Base-by-base conservation (phyloP, 2,329 filamentous ascomycete genomes). In the Paraphaeosphaeria sporulosa region DNA sequence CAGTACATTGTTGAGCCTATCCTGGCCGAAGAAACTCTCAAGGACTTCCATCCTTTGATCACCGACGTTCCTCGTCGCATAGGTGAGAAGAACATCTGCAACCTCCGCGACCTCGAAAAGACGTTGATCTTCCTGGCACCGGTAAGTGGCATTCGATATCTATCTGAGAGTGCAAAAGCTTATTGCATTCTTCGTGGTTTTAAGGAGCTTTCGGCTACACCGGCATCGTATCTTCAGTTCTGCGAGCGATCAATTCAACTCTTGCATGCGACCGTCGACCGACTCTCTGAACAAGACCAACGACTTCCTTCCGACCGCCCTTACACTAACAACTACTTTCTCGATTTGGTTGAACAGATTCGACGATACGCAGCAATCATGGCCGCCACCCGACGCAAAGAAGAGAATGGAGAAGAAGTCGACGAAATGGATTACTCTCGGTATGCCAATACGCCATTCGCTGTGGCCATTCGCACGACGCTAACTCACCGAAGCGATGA, bases 311-410 rank as follows among this genome's bases (percentile, higher is more conserved):
- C 87, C 79, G 94, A 98, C 79, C 89, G 91, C 72, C 93, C 93
- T 68, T 98, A 97, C 84, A 95, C 90, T 85, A 93, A 91, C 86
- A 92, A 92, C 76, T 98, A 98, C 81, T 97, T 97, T 78, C 90
- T 97, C 81, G 94, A 98, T 82, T 89, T 98, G 63, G 90, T 96
- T 78, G 92, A 96, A 78, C 94, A 97, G 86, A 93, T 97, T 71
- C 88, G 89, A 76, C 87, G 92, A 76, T 96, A 97, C 87, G 94
- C 93, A 62, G 87, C 89, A 72, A 91, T 95, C 77, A 88, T 97
- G 71, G 89, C 90, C 65, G 89, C 89, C 68, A 87, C 89, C 66
- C 89, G 92, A 73, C 86, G 90, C 72, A 88, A 88, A 72, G 83
- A 86, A 73, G 84, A 83, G 63, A 83, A 86, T 64, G 83, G 85